phyloP scores from a whole-genome alignment of 345 rosid species.

The Brassica rapa region DNA sequence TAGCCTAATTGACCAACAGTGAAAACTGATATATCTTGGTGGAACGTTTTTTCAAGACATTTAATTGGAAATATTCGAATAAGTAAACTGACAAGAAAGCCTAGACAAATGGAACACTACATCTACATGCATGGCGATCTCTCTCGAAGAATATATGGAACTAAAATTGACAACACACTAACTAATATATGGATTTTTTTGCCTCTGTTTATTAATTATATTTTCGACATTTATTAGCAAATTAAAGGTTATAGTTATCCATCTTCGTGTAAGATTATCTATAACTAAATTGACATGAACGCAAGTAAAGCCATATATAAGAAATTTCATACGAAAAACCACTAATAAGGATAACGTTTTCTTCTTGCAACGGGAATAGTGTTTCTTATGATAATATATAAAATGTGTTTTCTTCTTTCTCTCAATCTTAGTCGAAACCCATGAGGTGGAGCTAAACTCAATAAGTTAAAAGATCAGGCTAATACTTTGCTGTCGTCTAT shows the following conservation, averaged over 20 bases:
- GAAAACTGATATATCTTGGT: not conserved
- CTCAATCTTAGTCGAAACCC: not conserved
- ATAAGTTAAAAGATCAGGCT: not conserved
- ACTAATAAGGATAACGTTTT: not conserved
- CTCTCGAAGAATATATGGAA: slow-evolving; percentile 28
- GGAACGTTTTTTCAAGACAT: not conserved
- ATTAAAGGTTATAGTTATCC: not conserved
- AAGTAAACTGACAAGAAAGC: slow-evolving; percentile 18
- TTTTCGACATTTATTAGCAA: not conserved
- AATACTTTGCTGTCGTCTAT: not conserved
- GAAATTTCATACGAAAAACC: not conserved
- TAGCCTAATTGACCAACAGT: not conserved
- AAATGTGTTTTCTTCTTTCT: not conserved
- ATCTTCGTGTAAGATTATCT: not conserved
- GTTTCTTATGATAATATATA: not conserved
- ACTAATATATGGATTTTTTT: not conserved
- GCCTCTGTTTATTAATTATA: not conserved
- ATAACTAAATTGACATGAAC: not conserved
- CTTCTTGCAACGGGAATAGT: not conserved
- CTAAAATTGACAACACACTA: slow-evolving; percentile 20
- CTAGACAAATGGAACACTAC: slow-evolving; percentile 26
- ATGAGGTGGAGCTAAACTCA: not conserved
- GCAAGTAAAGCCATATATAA: not conserved
- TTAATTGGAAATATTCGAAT: not conserved
- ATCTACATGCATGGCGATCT: slow-evolving; percentile 13